Conservation (phyloP, 2,329 filamentous ascomycete species). For the Aplosporella prunicola region DNA sequence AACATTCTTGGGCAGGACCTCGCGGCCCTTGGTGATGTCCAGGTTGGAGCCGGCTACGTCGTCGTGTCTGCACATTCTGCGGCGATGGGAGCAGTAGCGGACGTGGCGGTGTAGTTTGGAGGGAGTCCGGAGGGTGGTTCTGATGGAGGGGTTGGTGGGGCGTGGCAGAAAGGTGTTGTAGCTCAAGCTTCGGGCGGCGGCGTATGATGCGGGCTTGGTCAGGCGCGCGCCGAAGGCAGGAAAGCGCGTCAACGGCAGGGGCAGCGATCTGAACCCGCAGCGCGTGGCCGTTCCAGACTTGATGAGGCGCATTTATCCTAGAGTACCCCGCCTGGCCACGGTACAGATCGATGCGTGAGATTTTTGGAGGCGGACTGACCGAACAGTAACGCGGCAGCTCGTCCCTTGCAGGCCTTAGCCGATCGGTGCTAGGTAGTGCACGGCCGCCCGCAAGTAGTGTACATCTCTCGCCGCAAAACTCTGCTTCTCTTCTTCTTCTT, state of each 20-base stretch:
- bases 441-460: too few relatives aligned
- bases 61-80: slow-evolving; percentile 62
- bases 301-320: too few relatives aligned
- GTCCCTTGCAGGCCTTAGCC: too few relatives aligned
- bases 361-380: too few relatives aligned
- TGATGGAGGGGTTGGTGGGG: slow-evolving; percentile 4
- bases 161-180: slow-evolving; percentile 5
- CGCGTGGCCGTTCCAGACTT: too few relatives aligned
- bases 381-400: too few relatives aligned
- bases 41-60: slow-evolving; percentile 46
- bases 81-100: slow-evolving; percentile 64
- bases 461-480: too few relatives aligned
- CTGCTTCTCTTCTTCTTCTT: not conserved
- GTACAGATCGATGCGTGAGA: too few relatives aligned
- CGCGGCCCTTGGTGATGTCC: slow-evolving; percentile 57
- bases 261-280: too few relatives aligned
- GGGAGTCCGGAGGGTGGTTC: not conserved
- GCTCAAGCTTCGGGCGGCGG: slow-evolving; percentile 8
- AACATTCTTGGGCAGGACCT: slow-evolving; percentile 85
- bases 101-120: slow-evolving; percentile 13
- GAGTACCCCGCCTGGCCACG: too few relatives aligned
- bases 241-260: too few relatives aligned
- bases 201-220: not conserved
- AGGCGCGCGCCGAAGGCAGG: slow-evolving; percentile 6
- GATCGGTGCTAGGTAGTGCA: too few relatives aligned